Percentiles rank a stretch among this genome's conserved stretches.
Conservation (phyloP, 352 stramenopile species). For the Phytophthora litchii region DNA sequence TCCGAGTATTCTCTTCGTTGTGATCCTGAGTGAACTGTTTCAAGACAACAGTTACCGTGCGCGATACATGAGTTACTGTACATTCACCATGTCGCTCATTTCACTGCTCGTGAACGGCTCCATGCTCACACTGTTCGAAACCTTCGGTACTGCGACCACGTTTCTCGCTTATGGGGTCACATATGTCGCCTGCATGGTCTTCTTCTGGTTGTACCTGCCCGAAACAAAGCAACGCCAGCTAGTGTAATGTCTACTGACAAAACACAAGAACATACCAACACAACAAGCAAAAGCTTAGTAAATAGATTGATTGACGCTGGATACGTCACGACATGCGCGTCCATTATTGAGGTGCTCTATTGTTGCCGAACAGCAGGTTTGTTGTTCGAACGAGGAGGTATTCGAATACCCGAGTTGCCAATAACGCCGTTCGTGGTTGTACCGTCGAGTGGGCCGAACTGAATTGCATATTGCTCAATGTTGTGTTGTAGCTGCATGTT, state of each 20-base stretch:
- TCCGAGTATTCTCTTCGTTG: constrained; percentile 81
- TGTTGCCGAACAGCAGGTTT: constrained; percentile 32
- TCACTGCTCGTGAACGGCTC: constrained; percentile 85
- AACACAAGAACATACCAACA: neutral
- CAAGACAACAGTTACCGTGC: constrained; percentile 82
- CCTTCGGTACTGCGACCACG: constrained; percentile 63
- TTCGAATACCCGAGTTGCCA: constrained; percentile 38
- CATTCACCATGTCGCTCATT: constrained; percentile 88
- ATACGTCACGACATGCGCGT: constrained; percentile 7
- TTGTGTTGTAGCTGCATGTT: constrained; percentile 76
- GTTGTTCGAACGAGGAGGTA: constrained; percentile 14
- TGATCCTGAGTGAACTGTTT: constrained; percentile 88
- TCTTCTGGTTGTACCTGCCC: constrained; percentile 74
- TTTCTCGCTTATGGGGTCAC: constrained; percentile 70
- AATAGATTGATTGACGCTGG: constrained; percentile 32
- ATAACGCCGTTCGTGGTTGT: constrained; percentile 26
- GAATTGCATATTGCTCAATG: constrained; percentile 64
- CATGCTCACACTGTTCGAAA: constrained; percentile 79
- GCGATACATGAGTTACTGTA: constrained; percentile 90
- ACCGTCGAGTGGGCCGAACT: constrained; percentile 39
- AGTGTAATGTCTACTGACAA: constrained; percentile 40
- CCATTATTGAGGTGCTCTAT: constrained; percentile 12
- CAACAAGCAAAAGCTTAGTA: constrained; percentile 26
- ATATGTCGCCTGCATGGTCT: constrained; percentile 71
- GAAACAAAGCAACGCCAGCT: constrained; percentile 83